Percentiles rank a stretch among this genome's conserved stretches.
phyloP scores from a whole-genome alignment of 2,329 filamentous ascomycete species.

The Geosmithia flava region DNA sequence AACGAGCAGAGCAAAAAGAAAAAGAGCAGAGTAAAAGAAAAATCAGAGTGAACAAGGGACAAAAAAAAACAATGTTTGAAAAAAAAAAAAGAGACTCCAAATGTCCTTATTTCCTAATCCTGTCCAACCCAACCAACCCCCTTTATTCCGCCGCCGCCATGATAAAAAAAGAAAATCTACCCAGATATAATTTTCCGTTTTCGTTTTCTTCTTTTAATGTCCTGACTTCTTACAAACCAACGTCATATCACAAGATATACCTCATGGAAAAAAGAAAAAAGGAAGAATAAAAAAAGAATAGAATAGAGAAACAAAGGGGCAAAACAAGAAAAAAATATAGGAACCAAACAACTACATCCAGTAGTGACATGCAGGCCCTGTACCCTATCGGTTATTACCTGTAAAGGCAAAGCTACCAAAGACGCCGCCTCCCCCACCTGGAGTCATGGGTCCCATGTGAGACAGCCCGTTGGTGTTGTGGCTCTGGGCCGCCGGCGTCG shows the following conservation, averaged over 20 bases:
- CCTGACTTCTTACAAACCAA: no score
- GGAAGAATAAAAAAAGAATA: conserved; percentile 5
- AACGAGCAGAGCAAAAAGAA: no score
- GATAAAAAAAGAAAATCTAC: no score
- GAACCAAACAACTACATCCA: background rate
- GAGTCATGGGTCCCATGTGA: conserved; percentile 62
- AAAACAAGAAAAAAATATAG: background rate
- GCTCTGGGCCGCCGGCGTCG: conserved; percentile 33
- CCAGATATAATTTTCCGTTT: no score
- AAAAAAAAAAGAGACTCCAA: no score
- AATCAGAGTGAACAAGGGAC: no score
- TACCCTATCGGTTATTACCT: conserved; percentile 20
- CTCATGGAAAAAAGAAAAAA: conserved; percentile 5
- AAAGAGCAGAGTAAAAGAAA: no score
- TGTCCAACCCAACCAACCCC: background rate
- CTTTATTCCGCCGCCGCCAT: background rate
- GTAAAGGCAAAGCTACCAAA: conserved; percentile 61
- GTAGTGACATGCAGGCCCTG: background rate
- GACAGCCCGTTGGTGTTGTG: conserved; percentile 44
- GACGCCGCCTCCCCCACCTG: conserved; percentile 60
- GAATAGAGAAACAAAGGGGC: background rate
- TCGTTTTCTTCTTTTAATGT: no score
- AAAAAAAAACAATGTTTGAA: no score
- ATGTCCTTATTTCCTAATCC: background rate
- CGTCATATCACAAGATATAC: no score